Evolutionary conservation across 192 early-diverging fungal species (phyloP), one percentile per base, ranked within the genome.

Genomic region (Entomortierella beljakovae): DNA sequence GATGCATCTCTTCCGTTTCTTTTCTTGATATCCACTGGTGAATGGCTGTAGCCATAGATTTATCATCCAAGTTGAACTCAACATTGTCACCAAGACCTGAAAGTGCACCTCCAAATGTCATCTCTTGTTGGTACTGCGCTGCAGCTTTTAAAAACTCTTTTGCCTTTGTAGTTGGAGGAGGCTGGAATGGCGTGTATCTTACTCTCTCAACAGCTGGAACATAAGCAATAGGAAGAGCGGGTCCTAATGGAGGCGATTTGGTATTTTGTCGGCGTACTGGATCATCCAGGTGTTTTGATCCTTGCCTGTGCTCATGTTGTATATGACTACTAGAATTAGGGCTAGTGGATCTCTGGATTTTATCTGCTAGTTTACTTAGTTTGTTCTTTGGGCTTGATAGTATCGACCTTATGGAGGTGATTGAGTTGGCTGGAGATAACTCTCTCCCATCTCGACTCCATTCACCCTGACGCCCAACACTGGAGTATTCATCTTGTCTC

Each of bases 151-250:
- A 31, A 6, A 79, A 79, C 26, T 79, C 75, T 13, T 79, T 69
- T 0, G 75, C 75, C 25, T 79, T 79, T 20, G 68, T 70, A 22
- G 75, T 79, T 18, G 75, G 75, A 3, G 75, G 75, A 16, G 75
- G 75, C 43, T 69, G 67, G 46, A 84, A 84, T 13, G 82, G 68
- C 16, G 80, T 75, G 34, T 84, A 84, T 11, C 82, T 58, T 0
- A 84, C 82, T 64, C 82, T 71, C 56, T 84, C 82, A 2, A 84
- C 74, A 20, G 82, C 82, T 25, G 82, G 82, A 40, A 84, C 80
- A 53, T 84, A 84, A 1, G 79, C 82, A n/a, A 81, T 68, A 2
- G 82, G 82, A 32, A 68, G 37, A 18, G 82, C 82, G 29, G 82
- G 82, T 35, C 77, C 82, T 15, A 84, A 34, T 34, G 79, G 64